Evolutionary conservation across 164 flowering plant genomes (phyloP), one percentile per base, ranked within the genome.

Genomic region (Liriodendron chinense): DNA sequence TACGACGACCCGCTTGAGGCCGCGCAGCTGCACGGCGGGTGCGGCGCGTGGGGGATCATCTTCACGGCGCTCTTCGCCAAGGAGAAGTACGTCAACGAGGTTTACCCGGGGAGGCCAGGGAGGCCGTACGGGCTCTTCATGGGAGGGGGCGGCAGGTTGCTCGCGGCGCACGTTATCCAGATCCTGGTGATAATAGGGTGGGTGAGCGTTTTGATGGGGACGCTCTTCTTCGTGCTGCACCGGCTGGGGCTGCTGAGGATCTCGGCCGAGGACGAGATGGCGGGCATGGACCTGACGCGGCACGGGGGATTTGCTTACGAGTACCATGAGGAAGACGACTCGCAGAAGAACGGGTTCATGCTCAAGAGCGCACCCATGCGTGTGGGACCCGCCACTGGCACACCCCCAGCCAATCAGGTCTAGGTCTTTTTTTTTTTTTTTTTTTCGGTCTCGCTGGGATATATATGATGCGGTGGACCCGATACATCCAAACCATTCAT

Each of bases 1-100:
- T 92, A 57, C 78, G 97, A 92, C 75, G 97, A 92, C 74, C 94
- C 97, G 0, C 64, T 92, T 2, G 97, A 92, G 80, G 97, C 94
- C 1, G 88, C 94, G 0, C 97, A 92, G 73, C 75, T 92, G 21
- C 97, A 92, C 76, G 97, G 94, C 2, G 97, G 97, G 3, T 92
- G 97, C 63, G 97, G 97, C 1, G 85, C 94, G 1, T 92, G 97
- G 97, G 97, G 97, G 7, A 77, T 92, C 12, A 82, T 92, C 0
- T 92, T 92, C 83, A 92, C 97, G 1, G 92, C 86, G 4, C 75
- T 92, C 20, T 91, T 92, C 65, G 97, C 94, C 0, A 78, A 25
- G 0, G 74, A 90, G 73, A 77, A 78, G 49, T 92, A 83, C 76
- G 92, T 92, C 47, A 76, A 72, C 48, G 84, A 92, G 73, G 91